Base-by-base conservation (phyloP, 1,139 yeast genomes). In the Taphrina confusa region DNA sequence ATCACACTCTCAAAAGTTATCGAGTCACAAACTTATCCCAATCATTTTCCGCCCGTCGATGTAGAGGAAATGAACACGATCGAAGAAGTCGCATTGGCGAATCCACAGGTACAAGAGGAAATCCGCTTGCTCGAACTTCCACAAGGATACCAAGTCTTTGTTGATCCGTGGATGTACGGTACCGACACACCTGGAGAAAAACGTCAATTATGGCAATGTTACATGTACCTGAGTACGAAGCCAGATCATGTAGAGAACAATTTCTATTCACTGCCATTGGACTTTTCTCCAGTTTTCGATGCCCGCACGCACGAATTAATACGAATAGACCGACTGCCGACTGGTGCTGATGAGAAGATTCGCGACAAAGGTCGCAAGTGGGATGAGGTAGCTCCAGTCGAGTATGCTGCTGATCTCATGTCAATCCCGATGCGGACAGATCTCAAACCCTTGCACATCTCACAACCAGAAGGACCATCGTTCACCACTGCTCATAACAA, bases 81-180 rank as follows among this genome's bases (percentile, higher is more conserved):
- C 62, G 92, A 85, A 74, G 80, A 74, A 3, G 78, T 83, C 65
- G 78, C 85, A 65, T 80, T 91, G 74, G 73, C 69, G 4, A 87
- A 85, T 70, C 87, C 89, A 36, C 75, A 74, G 42, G 92, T 85
- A 64, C 91, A 86, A 74, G 84, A 90, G 76, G 81, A 76, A 58
- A 70, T 84, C 63, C 80, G 85, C 44, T 91, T 91, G 57, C 73
- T 85, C 66, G 11, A 65, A 60, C 25, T 68, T 60, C 73, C 73
- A 57, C 84, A 84, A 46, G 85, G 85, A 87, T 76, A 81, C 72
- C 81, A 82, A 67, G 80, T 84, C 62, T 85, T 83, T 77, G 85
- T 91, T 76, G 94, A 85, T 70, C 90, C 85, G 68, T 86, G 85
- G 96, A 84, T 91, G 56, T 84, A 85, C 70, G 92, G 92, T 63